These are phyloP conservation scores for Colletotrichum camelliae DNA, from an alignment of 2,329 filamentous ascomycete species.

Conservation along the genomic window DNA sequence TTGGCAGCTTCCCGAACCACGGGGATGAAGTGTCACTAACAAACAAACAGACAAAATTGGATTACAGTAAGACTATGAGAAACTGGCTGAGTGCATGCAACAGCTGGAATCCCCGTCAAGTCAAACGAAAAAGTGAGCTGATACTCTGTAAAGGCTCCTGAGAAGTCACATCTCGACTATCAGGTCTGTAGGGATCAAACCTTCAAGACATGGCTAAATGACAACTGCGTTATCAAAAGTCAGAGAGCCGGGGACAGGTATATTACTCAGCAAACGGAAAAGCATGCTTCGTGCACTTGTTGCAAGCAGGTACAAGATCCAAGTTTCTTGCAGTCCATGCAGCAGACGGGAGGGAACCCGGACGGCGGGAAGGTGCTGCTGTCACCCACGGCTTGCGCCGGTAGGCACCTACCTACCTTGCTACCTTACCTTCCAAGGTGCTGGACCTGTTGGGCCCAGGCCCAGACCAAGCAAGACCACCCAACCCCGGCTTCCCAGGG, in stretches of 20 bases:
- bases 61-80: not conserved
- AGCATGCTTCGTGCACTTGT: not conserved
- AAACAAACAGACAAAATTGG: not conserved
- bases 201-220: not conserved
- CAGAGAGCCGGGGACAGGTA: not conserved
- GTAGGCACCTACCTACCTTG: not conserved
- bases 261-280: not conserved
- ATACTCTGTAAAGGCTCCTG: not conserved
- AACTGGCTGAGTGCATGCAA: not conserved
- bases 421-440: not conserved
- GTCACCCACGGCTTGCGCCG: not conserved
- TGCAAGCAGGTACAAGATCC: not conserved
- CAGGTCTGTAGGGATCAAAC: not conserved
- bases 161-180: not conserved
- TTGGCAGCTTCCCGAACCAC: not conserved
- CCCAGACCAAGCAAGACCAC: not conserved
- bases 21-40: not conserved
- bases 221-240: not conserved
- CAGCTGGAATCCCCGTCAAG: not conserved
- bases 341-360: not conserved
- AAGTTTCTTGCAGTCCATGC: not conserved
- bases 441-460: not conserved
- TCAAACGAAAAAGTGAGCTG: not conserved
- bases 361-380: not conserved
- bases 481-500: not conserved